phyloP scores from a whole-genome alignment of 177 flowering plant species.

The Vitis hybrid region DNA sequence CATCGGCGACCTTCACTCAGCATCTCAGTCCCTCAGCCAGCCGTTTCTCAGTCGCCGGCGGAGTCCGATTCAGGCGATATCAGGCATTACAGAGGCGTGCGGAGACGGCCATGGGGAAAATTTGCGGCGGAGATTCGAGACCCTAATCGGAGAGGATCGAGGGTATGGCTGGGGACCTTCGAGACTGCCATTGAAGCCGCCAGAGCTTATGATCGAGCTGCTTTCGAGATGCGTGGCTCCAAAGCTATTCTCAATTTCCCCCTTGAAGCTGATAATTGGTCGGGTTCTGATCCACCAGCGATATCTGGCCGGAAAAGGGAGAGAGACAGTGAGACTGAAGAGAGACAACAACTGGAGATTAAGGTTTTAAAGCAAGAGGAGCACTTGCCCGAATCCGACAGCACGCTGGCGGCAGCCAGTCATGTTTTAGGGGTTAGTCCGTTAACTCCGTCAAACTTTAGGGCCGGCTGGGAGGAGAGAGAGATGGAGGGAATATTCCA shows the following conservation, averaged over 20 bases:
- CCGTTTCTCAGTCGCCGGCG: too few species aligned
- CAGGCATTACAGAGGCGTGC: slow-evolving; percentile 8
- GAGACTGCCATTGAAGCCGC: slow-evolving; percentile 14
- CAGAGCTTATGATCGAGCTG: slow-evolving; percentile 10
- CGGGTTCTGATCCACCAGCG: too few species aligned
- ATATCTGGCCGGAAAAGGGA: too few species aligned
- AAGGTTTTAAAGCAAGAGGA: too few species aligned
- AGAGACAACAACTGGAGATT: too few species aligned
- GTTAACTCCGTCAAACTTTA: slow-evolving; percentile 10
- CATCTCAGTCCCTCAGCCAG: too few species aligned
- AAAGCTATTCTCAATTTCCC: slow-evolving; percentile 14
- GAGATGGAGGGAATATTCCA: neutral
- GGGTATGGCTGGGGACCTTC: slow-evolving; percentile 13
- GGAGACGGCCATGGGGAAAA: slow-evolving; percentile 13
- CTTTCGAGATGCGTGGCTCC: slow-evolving; percentile 2
- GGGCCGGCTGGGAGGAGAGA: slow-evolving; percentile 1
- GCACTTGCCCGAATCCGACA: too few species aligned
- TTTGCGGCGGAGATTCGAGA: slow-evolving; percentile 18
- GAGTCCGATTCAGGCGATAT: too few species aligned
- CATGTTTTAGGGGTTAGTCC: neutral
- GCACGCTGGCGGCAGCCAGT: neutral
- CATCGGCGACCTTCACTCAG: too few species aligned
- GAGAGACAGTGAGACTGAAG: too few species aligned
- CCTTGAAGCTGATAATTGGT: neutral
- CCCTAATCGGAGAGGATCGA: neutral